These are phyloP conservation scores for Clonostachys rosea DNA, from an alignment of 2,329 filamentous ascomycete species.

Conservation along the genomic window DNA sequence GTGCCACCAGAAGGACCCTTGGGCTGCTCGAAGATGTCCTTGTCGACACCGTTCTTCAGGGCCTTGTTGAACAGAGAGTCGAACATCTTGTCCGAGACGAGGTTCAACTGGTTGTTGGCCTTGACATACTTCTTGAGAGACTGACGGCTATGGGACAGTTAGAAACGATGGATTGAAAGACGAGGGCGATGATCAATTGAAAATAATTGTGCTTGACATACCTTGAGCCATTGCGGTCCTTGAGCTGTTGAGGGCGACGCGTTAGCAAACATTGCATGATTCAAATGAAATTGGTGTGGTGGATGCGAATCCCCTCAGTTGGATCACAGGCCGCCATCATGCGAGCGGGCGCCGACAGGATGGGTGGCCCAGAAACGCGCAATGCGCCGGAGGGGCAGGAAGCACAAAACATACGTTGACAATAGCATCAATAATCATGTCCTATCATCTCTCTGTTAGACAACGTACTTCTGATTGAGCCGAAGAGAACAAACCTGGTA, in stretches of 20 bases:
- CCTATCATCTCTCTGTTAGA: conserved; percentile 36
- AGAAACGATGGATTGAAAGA: too few species aligned
- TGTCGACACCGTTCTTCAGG: conserved; percentile 76
- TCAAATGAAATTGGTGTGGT: conserved; percentile 5
- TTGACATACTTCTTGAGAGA: conserved; percentile 58
- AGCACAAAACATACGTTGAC: conserved; percentile 45
- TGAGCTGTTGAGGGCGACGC: conserved; percentile 39
- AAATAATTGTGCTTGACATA: conserved; percentile 8
- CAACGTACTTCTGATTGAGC: neutral
- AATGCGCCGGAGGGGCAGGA: conserved; percentile 6
- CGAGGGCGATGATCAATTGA: too few species aligned
- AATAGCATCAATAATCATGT: conserved; percentile 61
- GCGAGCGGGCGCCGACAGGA: neutral
- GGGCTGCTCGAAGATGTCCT: conserved; percentile 81
- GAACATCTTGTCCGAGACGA: conserved; percentile 49
- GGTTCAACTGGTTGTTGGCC: conserved; percentile 46
- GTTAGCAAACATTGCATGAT: conserved; percentile 27
- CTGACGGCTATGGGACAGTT: conserved; percentile 39
- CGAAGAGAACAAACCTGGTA: conserved; percentile 48
- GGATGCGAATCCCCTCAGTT: conserved; percentile 1
- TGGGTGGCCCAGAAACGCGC: conserved; percentile 26
- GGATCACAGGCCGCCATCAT: neutral
- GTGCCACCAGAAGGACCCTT: conserved; percentile 89
- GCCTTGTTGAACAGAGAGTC: conserved; percentile 81
- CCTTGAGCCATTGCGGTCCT: conserved; percentile 56